Conservation (phyloP, 23 red algal genomes). For the Gracilaria vermiculophylla region DNA sequence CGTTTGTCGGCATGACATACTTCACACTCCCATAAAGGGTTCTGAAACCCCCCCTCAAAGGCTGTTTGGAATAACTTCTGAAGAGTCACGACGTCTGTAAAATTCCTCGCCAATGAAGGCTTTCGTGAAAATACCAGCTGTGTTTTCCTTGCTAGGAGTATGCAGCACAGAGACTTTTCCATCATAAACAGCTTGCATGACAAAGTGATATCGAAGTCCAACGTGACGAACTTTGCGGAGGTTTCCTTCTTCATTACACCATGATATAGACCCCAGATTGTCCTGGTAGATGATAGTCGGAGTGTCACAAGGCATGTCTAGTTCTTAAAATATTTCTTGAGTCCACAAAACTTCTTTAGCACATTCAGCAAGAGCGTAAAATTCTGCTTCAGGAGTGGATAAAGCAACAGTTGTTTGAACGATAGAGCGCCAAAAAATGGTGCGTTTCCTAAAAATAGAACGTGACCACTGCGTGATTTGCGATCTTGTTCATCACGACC, state of each 20-base stretch:
- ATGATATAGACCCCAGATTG: slow-evolving; percentile 9
- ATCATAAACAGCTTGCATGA: neutral
- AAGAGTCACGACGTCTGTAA: too few relatives aligned
- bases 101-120: too few relatives aligned
- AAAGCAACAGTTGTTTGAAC: neutral
- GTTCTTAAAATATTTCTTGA: neutral
- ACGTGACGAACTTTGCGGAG: slow-evolving; percentile 19
- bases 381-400: slow-evolving; percentile 14
- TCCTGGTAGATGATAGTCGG: neutral
- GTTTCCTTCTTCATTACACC: neutral
- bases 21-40: too few relatives aligned
- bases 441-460: too few relatives aligned
- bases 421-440: slow-evolving; percentile 1
- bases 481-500: too few relatives aligned
- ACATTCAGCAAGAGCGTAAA: neutral
- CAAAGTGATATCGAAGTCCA: neutral
- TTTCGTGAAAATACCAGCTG: neutral
- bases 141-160: neutral
- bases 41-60: too few relatives aligned
- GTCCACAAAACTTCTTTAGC: neutral
- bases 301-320: neutral
- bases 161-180: neutral
- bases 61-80: too few relatives aligned
- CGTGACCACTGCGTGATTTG: too few relatives aligned
- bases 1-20: too few relatives aligned